These are phyloP conservation scores for Botrytis fragariae DNA, from an alignment of 2,329 filamentous ascomycete genomes.

Conservation along the genomic window DNA sequence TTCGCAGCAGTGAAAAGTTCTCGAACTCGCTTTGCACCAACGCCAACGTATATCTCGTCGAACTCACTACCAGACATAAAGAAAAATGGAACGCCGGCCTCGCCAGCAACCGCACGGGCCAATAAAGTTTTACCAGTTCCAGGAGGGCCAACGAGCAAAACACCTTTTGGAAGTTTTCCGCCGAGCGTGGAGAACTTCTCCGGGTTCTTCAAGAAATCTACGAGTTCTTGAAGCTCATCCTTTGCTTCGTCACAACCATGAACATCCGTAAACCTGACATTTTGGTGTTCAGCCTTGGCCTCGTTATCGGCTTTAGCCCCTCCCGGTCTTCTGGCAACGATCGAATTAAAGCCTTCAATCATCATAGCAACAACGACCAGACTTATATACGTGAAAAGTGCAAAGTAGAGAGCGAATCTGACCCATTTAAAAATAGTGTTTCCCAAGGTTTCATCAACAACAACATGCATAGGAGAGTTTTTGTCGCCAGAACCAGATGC, in stretches of 20 bases:
- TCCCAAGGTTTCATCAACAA: slow-evolving; percentile 86
- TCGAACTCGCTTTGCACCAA: slow-evolving; percentile 92
- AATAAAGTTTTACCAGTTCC: slow-evolving; percentile 97
- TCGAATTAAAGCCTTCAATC: slow-evolving; percentile 74
- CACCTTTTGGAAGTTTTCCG: slow-evolving; percentile 95
- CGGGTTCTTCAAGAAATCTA: slow-evolving; percentile 92
- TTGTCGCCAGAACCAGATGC: slow-evolving; percentile 64
- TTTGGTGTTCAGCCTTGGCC: slow-evolving; percentile 90
- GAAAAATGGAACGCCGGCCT: slow-evolving; percentile 97
- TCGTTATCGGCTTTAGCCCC: slow-evolving; percentile 62
- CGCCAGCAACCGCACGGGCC: slow-evolving; percentile 90
- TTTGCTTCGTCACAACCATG: slow-evolving; percentile 98
- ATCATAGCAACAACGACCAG: slow-evolving; percentile 77
- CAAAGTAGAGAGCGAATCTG: slow-evolving; percentile 79
- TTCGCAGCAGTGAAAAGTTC: slow-evolving; percentile 86
- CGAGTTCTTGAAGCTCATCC: slow-evolving; percentile 93
- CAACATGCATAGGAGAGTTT: slow-evolving; percentile 86
- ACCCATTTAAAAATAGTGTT: slow-evolving; percentile 84
- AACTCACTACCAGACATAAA: slow-evolving; percentile 99
- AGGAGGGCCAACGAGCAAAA: slow-evolving; percentile 89
- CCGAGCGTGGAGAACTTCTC: slow-evolving; percentile 91
- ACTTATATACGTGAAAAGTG: slow-evolving; percentile 73
- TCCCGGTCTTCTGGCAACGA: slow-evolving; percentile 57
- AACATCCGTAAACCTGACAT: slow-evolving; percentile 85
- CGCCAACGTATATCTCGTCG: slow-evolving; percentile 96